Evolutionary conservation across 371 early-diverging fungal genomes (phyloP).

Genomic region (Lichtheimia ornata): DNA sequence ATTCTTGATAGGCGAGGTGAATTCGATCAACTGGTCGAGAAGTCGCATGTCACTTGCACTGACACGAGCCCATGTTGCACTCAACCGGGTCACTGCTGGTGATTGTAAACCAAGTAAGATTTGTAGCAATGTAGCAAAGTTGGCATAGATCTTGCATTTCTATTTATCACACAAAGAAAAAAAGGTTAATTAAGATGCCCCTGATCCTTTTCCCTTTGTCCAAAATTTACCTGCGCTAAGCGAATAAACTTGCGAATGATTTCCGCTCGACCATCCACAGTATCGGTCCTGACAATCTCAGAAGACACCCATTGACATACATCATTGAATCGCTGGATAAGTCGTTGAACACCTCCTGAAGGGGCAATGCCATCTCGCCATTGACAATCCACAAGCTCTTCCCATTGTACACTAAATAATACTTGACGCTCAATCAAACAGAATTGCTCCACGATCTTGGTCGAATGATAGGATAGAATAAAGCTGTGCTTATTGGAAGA

Average conservation of each 20-base stretch:
- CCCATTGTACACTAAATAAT: constrained; percentile 61
- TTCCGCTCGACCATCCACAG: constrained; percentile 56
- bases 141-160: constrained; percentile 66
- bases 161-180: constrained; percentile 13
- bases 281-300: constrained; percentile 59
- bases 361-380: constrained; percentile 32
- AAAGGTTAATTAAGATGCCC: not conserved
- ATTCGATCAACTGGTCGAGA: constrained; percentile 55
- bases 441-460: constrained; percentile 59
- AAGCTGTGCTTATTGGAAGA: constrained; percentile 27
- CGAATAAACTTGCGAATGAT: constrained; percentile 74
- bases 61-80: constrained; percentile 65
- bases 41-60: constrained; percentile 47
- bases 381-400: constrained; percentile 62
- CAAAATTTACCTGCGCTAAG: constrained; percentile 58
- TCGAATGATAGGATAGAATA: constrained; percentile 57
- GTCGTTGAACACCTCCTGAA: constrained; percentile 50
- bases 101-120: constrained; percentile 66
- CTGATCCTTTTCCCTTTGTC: not conserved
- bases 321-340: constrained; percentile 67
- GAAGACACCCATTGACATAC: constrained; percentile 76
- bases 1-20: constrained; percentile 64
- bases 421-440: constrained; percentile 65
- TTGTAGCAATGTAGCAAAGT: constrained; percentile 67
- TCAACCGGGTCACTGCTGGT: constrained; percentile 60